Evolutionary conservation across 2,329 filamentous ascomycete species (phyloP).

Genomic region (Pseudogymnoascus sp.): DNA sequence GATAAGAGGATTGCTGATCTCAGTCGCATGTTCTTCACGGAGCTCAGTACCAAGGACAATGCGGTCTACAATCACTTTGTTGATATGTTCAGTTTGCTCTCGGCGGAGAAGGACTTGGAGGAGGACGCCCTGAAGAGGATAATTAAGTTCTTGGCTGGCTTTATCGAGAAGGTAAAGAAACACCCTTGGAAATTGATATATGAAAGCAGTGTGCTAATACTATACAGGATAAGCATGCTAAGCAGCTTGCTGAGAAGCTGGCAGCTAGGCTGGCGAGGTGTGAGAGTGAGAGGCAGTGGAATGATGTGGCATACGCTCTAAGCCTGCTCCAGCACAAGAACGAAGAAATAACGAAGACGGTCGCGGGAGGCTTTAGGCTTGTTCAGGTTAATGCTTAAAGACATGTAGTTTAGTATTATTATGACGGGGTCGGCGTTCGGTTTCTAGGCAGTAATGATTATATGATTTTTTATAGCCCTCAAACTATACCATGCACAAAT

Average conservation of each 20-base stretch:
- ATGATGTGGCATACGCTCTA: slow-evolving; percentile 89
- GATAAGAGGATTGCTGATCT: slow-evolving; percentile 91
- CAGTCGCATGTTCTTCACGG: slow-evolving; percentile 96
- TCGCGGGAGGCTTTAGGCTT: slow-evolving; percentile 69
- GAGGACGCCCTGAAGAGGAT: slow-evolving; percentile 83
- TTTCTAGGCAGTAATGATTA: neutral
- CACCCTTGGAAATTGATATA: neutral
- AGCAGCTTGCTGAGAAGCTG: slow-evolving; percentile 86
- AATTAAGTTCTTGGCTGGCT: slow-evolving; percentile 85
- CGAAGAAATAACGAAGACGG: slow-evolving; percentile 73
- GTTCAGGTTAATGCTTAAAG: slow-evolving; percentile 53
- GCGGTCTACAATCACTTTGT: slow-evolving; percentile 99
- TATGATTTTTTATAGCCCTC: neutral
- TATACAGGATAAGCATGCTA: slow-evolving; percentile 85
- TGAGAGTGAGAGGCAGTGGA: slow-evolving; percentile 93
- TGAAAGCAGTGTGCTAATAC: slow-evolving; percentile 15
- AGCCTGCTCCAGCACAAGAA: slow-evolving; percentile 88
- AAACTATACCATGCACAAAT: neutral
- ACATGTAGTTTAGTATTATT: neutral
- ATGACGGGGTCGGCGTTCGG: neutral
- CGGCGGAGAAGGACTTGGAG: slow-evolving; percentile 69
- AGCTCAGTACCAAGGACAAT: slow-evolving; percentile 96
- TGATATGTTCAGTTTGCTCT: slow-evolving; percentile 94
- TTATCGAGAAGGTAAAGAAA: slow-evolving; percentile 80
- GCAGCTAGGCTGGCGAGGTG: slow-evolving; percentile 78